These are phyloP conservation scores for Fusarium tjaetaba DNA, from an alignment of 2,329 filamentous ascomycete species.

Conservation along the genomic window DNA sequence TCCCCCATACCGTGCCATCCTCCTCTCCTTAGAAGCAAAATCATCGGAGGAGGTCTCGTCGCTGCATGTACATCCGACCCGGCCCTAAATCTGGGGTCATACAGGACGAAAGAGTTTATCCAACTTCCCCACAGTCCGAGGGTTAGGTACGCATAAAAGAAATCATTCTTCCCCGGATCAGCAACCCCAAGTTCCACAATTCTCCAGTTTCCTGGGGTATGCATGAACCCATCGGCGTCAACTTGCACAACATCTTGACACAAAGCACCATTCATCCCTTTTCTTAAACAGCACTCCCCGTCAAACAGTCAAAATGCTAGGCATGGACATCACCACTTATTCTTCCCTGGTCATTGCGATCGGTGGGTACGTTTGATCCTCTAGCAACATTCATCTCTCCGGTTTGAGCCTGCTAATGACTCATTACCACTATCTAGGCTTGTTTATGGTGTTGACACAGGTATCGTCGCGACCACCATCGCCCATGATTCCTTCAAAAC, in stretches of 20 bases:
- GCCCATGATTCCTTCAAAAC: neutral
- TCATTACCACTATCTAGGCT: neutral
- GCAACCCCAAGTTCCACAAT: neutral
- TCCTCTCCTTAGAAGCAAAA: neutral
- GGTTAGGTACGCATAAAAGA: neutral
- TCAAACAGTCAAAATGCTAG: neutral
- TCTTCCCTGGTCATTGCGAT: neutral
- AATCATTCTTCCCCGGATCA: neutral
- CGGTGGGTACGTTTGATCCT: neutral
- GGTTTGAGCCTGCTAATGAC: rapidly evolving
- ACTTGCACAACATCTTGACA: neutral
- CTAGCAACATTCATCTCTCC: neutral
- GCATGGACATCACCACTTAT: neutral
- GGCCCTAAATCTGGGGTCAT: neutral
- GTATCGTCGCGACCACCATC: neutral
- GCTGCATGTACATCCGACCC: neutral
- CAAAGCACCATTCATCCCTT: neutral
- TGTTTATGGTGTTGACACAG: neutral
- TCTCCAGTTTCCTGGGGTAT: neutral
- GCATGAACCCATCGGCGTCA: neutral
- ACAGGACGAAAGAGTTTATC: neutral
- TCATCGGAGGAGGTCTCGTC: neutral
- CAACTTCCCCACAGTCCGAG: neutral
- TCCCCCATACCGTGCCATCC: neutral
- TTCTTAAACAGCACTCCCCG: neutral